Evolutionary conservation across 108 stramenopile genomes (phyloP).

Genomic region (Cyclotella atomus): DNA sequence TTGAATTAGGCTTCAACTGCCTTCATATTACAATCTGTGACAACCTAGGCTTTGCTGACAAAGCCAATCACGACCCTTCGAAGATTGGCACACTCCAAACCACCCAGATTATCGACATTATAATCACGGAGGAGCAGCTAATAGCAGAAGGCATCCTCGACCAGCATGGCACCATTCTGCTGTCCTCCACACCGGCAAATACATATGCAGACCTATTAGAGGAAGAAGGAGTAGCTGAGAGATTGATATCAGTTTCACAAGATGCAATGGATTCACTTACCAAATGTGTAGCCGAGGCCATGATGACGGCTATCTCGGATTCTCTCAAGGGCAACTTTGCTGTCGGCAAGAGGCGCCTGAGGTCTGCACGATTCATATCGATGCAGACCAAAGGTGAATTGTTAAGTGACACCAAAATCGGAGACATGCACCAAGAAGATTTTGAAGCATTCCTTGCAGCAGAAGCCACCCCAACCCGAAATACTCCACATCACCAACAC

Average conservation of each 20-base stretch:
- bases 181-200: neutral
- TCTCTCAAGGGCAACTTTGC: neutral
- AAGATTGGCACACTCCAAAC: neutral
- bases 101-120: neutral
- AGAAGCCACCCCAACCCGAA: neutral
- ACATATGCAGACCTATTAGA: neutral
- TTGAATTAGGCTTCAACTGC: neutral
- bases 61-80: neutral
- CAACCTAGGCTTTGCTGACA: neutral
- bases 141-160: neutral
- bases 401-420: neutral
- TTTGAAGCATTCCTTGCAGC: neutral
- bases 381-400: neutral
- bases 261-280: neutral
- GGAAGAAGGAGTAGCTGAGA: conserved; percentile 1
- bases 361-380: neutral
- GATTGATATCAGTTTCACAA: neutral
- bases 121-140: neutral
- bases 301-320: neutral
- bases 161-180: neutral
- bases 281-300: neutral
- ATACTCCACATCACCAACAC: neutral
- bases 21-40: neutral
- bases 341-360: neutral
- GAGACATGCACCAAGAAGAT: neutral